A percentile compares a stretch with the other conserved stretches of the same genome.
Evolutionary conservation across 306 rosid genomes (phyloP).

Genomic region (Amphicarpaea edgeworthii): DNA sequence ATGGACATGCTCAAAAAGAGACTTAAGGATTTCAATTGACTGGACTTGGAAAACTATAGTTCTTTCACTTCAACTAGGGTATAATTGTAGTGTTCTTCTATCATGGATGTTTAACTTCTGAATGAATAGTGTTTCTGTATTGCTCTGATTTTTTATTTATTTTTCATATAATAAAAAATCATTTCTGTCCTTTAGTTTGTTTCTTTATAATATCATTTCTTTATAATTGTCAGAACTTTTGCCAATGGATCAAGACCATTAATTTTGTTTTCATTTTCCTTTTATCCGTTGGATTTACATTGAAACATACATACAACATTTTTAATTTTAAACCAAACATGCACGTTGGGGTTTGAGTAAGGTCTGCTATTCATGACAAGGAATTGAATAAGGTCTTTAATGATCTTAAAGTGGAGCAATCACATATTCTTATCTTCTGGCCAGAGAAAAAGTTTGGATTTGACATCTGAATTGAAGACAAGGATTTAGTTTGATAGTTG

Average conservation of each 20-base stretch:
- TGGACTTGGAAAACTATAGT: constrained; percentile 25
- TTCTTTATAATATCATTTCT: neutral
- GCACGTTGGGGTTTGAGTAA: too few species aligned
- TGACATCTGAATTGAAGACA: too few species aligned
- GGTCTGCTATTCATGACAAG: too few species aligned
- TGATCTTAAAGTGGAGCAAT: too few species aligned
- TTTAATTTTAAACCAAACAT: too few species aligned
- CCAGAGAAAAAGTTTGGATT: neutral
- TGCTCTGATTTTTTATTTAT: constrained; percentile 15
- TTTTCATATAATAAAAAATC: constrained; percentile 20
- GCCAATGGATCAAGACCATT: too few species aligned
- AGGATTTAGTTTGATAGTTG: too few species aligned
- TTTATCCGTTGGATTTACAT: too few species aligned
- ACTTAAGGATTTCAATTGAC: constrained; percentile 85
- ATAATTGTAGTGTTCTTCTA: constrained; percentile 15
- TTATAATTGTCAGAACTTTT: too few species aligned
- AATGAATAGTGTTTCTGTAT: constrained; percentile 16
- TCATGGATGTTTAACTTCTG: constrained; percentile 32
- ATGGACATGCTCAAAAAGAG: constrained; percentile 86
- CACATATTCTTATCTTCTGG: neutral
- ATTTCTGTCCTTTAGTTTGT: neutral
- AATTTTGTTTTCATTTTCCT: too few species aligned
- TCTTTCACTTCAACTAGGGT: constrained; percentile 51
- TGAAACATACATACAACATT: too few species aligned
- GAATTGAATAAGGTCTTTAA: too few species aligned